Evolutionary conservation across 306 rosid species (phyloP).

Genomic region (Luffa acutangula): DNA sequence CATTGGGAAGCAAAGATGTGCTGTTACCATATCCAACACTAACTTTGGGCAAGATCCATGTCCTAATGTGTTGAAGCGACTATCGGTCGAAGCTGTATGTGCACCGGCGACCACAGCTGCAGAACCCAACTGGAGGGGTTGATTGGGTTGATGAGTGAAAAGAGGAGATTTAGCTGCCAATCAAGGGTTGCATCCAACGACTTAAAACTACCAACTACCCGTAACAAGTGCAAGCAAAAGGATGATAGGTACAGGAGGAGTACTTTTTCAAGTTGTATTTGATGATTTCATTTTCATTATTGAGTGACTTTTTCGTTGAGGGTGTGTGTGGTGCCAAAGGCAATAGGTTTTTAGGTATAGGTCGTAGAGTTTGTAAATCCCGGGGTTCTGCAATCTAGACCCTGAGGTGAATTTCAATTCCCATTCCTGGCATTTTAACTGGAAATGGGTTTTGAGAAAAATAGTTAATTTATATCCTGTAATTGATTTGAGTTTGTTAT

Average conservation of each 20-base stretch:
- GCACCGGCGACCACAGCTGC: slow-evolving; percentile 26
- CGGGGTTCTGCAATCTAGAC: slow-evolving; percentile 49
- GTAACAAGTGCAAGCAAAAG: slow-evolving; percentile 25
- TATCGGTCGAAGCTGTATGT: slow-evolving; percentile 91
- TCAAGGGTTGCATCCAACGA: slow-evolving; percentile 20
- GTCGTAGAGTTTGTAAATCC: slow-evolving; percentile 33
- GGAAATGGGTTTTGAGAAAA: slow-evolving; percentile 48
- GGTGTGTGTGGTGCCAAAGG: slow-evolving; percentile 47
- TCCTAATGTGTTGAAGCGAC: slow-evolving; percentile 84
- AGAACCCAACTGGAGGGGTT: slow-evolving; percentile 33
- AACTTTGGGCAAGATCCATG: slow-evolving; percentile 90
- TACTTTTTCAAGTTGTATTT: slow-evolving; percentile 19
- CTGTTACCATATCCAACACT: slow-evolving; percentile 71
- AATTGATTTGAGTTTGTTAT: slow-evolving; percentile 26
- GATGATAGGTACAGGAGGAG: slow-evolving; percentile 17
- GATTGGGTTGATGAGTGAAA: slow-evolving; percentile 17
- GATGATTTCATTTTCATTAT: slow-evolving; percentile 33
- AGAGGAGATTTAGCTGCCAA: neutral
- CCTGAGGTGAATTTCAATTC: slow-evolving; percentile 33
- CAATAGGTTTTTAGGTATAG: slow-evolving; percentile 27
- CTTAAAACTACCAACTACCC: slow-evolving; percentile 24
- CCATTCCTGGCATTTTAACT: slow-evolving; percentile 53
- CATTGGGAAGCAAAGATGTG: slow-evolving; percentile 66
- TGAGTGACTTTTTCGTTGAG: slow-evolving; percentile 12
- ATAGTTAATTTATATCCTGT: slow-evolving; percentile 21